A percentile compares a stretch with the other conserved stretches of the same genome.
These are phyloP conservation scores for Blastocystis sp. DNA, from an alignment of 352 stramenopile species.

Conservation along the genomic window DNA sequence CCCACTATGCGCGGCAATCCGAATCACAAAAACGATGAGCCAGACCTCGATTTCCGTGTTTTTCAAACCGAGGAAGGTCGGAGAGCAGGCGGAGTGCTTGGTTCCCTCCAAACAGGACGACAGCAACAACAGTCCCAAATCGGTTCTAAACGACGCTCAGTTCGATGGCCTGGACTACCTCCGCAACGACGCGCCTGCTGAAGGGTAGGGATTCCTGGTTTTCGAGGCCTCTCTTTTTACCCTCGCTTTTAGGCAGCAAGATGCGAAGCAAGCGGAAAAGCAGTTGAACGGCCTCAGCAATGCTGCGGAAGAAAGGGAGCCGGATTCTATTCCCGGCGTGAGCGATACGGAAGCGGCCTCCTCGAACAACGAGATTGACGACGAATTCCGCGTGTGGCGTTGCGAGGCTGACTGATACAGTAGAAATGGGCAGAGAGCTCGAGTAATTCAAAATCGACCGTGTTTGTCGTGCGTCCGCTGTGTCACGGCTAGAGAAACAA, in stretches of 20 bases:
- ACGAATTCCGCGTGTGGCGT: constrained; percentile 57
- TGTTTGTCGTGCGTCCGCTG: background rate
- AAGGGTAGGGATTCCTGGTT: constrained; percentile 10
- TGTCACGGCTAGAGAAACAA: constrained; percentile 33
- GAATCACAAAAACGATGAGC: constrained; percentile 18
- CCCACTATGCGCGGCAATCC: background rate
- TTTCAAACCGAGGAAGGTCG: constrained; percentile 35
- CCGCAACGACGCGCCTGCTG: background rate
- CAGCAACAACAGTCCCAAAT: constrained; percentile 20
- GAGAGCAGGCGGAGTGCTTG: background rate
- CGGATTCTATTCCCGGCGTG: too few species aligned
- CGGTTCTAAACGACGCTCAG: background rate
- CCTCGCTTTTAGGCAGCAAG: background rate
- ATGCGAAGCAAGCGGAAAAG: background rate
- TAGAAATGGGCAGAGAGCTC: constrained; percentile 53
- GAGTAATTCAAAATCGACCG: background rate
- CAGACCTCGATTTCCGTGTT: constrained; percentile 36
- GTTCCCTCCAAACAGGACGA: background rate
- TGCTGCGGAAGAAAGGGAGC: background rate
- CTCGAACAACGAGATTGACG: constrained; percentile 9
- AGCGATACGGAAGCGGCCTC: background rate
- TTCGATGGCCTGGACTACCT: background rate
- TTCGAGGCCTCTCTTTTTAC: background rate
- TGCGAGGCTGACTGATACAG: background rate
- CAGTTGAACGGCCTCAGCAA: background rate